phyloP scores from a whole-genome alignment of 345 rosid species.

The Sonneratia caseolaris region DNA sequence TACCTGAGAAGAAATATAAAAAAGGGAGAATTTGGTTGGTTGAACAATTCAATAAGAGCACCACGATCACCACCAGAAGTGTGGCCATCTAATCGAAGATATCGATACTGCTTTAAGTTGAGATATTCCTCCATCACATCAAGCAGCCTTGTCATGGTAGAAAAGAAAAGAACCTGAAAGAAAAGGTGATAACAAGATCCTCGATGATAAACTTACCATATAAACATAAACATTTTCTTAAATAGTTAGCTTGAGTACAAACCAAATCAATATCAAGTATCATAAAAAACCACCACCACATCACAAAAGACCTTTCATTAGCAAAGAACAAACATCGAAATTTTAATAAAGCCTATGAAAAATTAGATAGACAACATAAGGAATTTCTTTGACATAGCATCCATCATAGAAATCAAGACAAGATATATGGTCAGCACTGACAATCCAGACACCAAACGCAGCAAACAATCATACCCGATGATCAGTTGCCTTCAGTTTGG shows the following conservation, averaged over 20 bases:
- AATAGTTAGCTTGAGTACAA: neutral
- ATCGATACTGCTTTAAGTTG: conserved; percentile 48
- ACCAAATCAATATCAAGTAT: neutral
- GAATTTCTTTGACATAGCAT: neutral
- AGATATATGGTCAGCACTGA: neutral
- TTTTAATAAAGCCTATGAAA: neutral
- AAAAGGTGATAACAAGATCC: neutral
- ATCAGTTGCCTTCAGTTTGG: conserved; percentile 83
- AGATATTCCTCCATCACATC: conserved; percentile 97
- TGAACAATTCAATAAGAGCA: conserved; percentile 63
- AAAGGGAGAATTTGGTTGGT: conserved; percentile 56
- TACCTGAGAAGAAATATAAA: conserved; percentile 91
- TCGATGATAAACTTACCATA: neutral
- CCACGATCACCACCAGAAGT: conserved; percentile 92
- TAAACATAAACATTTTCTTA: neutral
- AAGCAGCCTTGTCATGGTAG: conserved; percentile 94
- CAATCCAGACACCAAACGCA: neutral
- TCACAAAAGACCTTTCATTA: neutral
- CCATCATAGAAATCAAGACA: neutral
- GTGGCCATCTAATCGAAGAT: conserved; percentile 92
- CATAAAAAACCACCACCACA: neutral
- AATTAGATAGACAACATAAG: neutral
- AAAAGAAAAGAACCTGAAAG: conserved; percentile 79
- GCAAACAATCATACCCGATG: conserved; percentile 56
- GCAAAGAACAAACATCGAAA: neutral